Percentiles rank a stretch among this genome's conserved stretches.
These are phyloP conservation scores for Blastobotrys indianensis DNA, from an alignment of 1,139 yeast species.

Conservation along the genomic window DNA sequence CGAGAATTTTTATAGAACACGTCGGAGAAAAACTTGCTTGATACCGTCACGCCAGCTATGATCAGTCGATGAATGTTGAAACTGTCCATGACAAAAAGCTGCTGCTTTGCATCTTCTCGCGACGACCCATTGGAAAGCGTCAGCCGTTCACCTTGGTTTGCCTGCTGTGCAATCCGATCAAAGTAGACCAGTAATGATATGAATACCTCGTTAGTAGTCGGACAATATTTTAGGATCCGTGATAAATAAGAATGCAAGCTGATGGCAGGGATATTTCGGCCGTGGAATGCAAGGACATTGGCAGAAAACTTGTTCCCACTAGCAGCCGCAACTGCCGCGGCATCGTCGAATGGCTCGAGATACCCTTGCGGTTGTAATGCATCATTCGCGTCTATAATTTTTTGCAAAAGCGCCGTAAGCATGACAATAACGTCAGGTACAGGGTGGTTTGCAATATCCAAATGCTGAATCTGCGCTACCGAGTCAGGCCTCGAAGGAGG, in stretches of 20 bases:
- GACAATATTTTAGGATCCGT: conserved; percentile 91
- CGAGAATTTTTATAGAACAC: conserved; percentile 93
- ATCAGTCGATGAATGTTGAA: conserved; percentile 90
- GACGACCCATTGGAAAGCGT: neutral
- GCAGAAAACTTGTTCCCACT: conserved; percentile 42
- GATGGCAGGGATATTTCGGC: conserved; percentile 92
- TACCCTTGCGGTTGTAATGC: conserved; percentile 68
- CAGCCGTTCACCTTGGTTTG: conserved; percentile 29
- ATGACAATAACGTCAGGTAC: conserved; percentile 73
- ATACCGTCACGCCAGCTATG: conserved; percentile 94
- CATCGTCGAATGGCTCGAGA: conserved; percentile 55
- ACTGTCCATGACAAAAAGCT: conserved; percentile 89
- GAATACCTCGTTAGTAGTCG: conserved; percentile 95
- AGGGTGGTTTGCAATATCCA: conserved; percentile 79
- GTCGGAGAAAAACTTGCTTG: conserved; percentile 92
- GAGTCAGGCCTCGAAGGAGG: neutral
- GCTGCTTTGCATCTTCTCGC: conserved; percentile 29
- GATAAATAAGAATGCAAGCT: conserved; percentile 82
- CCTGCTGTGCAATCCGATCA: conserved; percentile 87
- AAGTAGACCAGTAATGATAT: conserved; percentile 83
- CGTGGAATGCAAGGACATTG: conserved; percentile 86
- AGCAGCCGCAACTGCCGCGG: conserved; percentile 28
- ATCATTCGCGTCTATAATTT: conserved; percentile 91
- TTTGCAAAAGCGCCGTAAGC: conserved; percentile 78
- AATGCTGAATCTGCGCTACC: conserved; percentile 39